Percentiles rank a stretch among this genome's conserved stretches.
These are phyloP conservation scores for Graphilbum fragrans DNA, from an alignment of 2,329 filamentous ascomycete genomes.

Conservation along the genomic window DNA sequence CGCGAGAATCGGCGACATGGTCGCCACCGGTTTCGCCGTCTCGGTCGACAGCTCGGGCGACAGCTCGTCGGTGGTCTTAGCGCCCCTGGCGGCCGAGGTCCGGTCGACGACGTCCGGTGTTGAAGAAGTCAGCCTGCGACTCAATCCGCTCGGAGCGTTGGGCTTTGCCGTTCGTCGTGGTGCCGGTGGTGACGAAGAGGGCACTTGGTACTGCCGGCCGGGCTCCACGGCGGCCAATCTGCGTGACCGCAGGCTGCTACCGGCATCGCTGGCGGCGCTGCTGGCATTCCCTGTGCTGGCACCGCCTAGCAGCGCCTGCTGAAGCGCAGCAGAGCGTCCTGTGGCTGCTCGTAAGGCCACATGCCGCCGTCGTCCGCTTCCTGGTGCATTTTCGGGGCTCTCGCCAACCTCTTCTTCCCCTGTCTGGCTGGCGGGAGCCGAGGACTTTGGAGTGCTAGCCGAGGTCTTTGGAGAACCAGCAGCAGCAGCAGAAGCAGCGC, in stretches of 20 bases:
- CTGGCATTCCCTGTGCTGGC: slow-evolving; percentile 31
- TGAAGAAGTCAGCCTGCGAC: neutral
- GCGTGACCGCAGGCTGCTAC: slow-evolving; percentile 16
- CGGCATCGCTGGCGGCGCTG: slow-evolving; percentile 14
- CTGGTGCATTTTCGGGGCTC: slow-evolving; percentile 41
- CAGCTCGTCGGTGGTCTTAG: slow-evolving; percentile 18
- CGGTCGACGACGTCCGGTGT: neutral
- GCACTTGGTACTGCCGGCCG: neutral
- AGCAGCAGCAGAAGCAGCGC: too few species aligned
- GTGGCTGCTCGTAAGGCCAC: slow-evolving; percentile 22
- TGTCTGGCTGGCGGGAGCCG: neutral
- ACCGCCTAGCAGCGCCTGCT: slow-evolving; percentile 28
- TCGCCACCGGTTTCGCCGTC: neutral
- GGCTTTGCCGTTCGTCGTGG: neutral
- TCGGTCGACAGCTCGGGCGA: slow-evolving; percentile 17
- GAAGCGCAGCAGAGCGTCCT: slow-evolving; percentile 22
- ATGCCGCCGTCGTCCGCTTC: slow-evolving; percentile 37
- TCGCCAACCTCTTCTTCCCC: slow-evolving; percentile 34
- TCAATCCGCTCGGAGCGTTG: neutral
- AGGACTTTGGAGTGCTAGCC: too few species aligned
- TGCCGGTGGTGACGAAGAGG: slow-evolving; percentile 1
- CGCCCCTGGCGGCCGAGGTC: slow-evolving; percentile 8
- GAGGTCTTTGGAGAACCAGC: too few species aligned
- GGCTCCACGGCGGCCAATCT: neutral
- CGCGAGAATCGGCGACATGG: neutral